Conservation (phyloP, 441 rosid species). For the Omphalea diandra region DNA sequence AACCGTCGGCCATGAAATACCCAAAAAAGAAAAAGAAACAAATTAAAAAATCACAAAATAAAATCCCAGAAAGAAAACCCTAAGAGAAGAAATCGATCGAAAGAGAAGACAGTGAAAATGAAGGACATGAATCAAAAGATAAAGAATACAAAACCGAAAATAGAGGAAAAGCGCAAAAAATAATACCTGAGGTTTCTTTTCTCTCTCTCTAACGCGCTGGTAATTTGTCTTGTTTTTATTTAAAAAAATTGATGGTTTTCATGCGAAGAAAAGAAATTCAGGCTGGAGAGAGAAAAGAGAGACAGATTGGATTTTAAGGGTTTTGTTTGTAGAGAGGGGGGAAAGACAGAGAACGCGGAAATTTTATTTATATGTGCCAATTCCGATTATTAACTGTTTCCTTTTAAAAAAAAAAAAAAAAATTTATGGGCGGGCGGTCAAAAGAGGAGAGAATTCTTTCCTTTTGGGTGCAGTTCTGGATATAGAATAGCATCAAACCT, state of each 20-base stretch:
- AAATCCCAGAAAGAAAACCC: slow-evolving; percentile 3
- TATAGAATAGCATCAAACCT: too few relatives aligned
- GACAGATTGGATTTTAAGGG: background rate
- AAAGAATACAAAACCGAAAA: slow-evolving; percentile 21
- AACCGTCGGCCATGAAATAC: slow-evolving; percentile 46
- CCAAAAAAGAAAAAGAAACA: slow-evolving; percentile 13
- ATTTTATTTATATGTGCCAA: too few relatives aligned
- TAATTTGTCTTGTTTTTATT: background rate
- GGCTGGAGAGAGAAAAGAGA: background rate
- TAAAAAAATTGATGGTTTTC: slow-evolving; percentile 4
- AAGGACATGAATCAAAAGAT: background rate
- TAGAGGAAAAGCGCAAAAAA: slow-evolving; percentile 1
- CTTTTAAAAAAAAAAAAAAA: too few relatives aligned
- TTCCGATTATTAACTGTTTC: too few relatives aligned
- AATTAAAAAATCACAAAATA: background rate
- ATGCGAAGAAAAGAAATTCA: background rate
- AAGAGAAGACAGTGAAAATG: slow-evolving; percentile 4
- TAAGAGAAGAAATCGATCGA: background rate
- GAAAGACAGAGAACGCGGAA: background rate
- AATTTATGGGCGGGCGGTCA: too few relatives aligned
- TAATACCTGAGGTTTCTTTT: slow-evolving; percentile 10
- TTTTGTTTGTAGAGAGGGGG: background rate
- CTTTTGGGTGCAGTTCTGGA: too few relatives aligned
- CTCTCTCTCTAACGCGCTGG: slow-evolving; percentile 12
- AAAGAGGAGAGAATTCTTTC: too few relatives aligned